Evolutionary conservation across 2,329 filamentous ascomycete genomes (phyloP).

Genomic region (Rhynchosporium agropyri): DNA sequence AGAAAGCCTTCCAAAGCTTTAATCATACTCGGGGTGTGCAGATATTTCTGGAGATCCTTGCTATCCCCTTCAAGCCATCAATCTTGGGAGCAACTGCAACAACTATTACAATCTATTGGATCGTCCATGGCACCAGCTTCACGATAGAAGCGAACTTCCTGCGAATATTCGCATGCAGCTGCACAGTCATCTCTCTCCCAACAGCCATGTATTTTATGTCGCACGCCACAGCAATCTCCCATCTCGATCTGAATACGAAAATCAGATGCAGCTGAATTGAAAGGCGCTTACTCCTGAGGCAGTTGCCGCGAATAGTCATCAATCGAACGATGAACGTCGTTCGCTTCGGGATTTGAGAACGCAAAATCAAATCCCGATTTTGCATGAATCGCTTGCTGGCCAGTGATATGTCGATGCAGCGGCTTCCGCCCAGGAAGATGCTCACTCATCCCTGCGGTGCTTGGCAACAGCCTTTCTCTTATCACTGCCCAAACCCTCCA

Average conservation of each 20-base stretch:
- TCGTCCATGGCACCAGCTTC: neutral
- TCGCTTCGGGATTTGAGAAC: constrained; percentile 2
- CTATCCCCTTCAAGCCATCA: neutral
- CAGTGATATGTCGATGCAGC: neutral
- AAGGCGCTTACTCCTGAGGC: neutral
- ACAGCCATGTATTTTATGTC: constrained; percentile 1
- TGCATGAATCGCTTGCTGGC: neutral
- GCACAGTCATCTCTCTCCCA: constrained; percentile 15
- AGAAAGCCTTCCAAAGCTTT: neutral
- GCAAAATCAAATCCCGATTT: constrained; percentile 7
- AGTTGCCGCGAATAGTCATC: neutral
- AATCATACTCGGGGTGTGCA: neutral
- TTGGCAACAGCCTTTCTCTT: constrained; percentile 16
- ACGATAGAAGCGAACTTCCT: neutral
- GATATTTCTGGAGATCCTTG: neutral
- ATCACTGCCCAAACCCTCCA: constrained; percentile 16
- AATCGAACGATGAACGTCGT: constrained; percentile 3
- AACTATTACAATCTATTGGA: neutral
- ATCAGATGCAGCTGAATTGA: neutral
- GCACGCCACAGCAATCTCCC: constrained; percentile 1
- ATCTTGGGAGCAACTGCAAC: neutral
- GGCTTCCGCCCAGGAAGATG: neutral
- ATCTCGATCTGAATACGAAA: neutral
- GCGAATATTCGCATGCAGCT: neutral
- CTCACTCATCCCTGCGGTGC: constrained; percentile 6